Base-by-base conservation (phyloP, 2,329 filamentous ascomycete species). In the Magnaporthiopsis incrustans region DNA sequence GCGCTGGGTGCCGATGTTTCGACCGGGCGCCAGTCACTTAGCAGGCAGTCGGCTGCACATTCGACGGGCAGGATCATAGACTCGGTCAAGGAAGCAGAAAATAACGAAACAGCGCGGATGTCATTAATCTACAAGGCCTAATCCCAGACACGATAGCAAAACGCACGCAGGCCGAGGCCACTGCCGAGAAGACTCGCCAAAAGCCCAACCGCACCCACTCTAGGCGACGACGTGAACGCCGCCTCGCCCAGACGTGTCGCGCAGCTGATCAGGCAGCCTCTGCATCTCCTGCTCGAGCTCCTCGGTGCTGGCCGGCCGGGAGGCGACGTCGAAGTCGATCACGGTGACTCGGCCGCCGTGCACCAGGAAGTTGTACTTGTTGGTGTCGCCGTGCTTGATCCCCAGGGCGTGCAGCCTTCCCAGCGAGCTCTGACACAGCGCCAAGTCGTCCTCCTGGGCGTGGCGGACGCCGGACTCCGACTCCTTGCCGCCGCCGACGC, bases 281-380 rank as follows among this genome's bases (percentile, higher is more conserved):
- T 58, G 57, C 15, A 58, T 25, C 62, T 53, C 62, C 18, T 59
- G 56, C 18, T 63, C 62, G 57, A 63, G 62, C 33, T 63, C 62
- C 35, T 27, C 2, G 57, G 62, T 26, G 44, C 64, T 25, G 26
- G 58, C 57, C 57, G 57, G 25, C 57, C 25, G n/a, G 22, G 57
- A 58, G 25, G 57, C 57, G 22, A 35, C 63, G 26, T 74, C 74
- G 66, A 77, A 77, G 65, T 77, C 74, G 32, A 78, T 67, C 5
- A 78, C 64, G 11, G 11, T 44, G 38, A 56, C 63, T 6, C 30
- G 30, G 30, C 7, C 30, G 30, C 7, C 4, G 30, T 30, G 30
- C 30, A 78, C 64, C 15, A 78, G 70, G 63, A 78, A 75, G 64
- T 77, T 77, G 64, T 75, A 66, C 64, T 70, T 73, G 65, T 77